These are phyloP conservation scores for Penicillium sp. DNA, from an alignment of 2,329 filamentous ascomycete species.

Conservation along the genomic window DNA sequence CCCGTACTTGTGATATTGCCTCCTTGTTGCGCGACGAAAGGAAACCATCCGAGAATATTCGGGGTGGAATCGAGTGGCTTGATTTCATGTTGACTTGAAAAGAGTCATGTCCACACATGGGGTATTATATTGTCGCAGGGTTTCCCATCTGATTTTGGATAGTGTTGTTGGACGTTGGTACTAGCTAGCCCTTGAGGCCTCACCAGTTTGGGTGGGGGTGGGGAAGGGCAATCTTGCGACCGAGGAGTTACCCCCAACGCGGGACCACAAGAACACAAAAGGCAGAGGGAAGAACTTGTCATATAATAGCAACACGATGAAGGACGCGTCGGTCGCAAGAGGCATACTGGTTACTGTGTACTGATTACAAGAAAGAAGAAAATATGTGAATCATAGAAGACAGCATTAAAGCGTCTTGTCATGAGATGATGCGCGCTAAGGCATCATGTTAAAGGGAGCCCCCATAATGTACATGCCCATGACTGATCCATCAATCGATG, in stretches of 20 bases:
- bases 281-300: background rate
- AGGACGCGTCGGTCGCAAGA: background rate
- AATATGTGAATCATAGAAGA: constrained; percentile 28
- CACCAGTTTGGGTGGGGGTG: too few species aligned
- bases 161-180: too few species aligned
- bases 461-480: constrained; percentile 41
- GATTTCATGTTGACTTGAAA: too few species aligned
- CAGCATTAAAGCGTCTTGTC: constrained; percentile 38
- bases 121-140: too few species aligned
- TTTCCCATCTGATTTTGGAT: background rate
- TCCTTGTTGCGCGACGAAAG: background rate
- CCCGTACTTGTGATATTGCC: background rate
- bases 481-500: constrained; percentile 31
- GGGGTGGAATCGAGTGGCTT: background rate
- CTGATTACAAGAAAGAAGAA: background rate
- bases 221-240: background rate
- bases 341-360: background rate
- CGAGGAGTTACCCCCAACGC: background rate
- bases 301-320: background rate
- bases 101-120: rapidly evolving
- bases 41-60: background rate
- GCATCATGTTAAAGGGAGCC: constrained; percentile 29
- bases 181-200: rapidly evolving
- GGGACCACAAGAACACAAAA: too few species aligned
- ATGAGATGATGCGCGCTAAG: constrained; percentile 34